Evolutionary conservation across 768 basidiomycete species (phyloP).

Genomic region (Tulasnella sp.): DNA sequence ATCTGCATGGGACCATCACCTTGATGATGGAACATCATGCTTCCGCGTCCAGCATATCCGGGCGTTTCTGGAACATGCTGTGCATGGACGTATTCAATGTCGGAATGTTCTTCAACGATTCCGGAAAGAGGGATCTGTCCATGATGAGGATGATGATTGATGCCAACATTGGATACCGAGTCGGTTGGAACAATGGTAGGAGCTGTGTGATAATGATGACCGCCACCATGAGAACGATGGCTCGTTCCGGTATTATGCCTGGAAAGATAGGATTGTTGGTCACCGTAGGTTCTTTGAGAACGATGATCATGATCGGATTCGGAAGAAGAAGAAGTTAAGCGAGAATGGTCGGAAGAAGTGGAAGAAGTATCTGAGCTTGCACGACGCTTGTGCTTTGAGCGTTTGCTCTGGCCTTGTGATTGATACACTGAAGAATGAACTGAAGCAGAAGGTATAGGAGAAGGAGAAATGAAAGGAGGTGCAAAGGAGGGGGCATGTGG

Average conservation of each 20-base stretch:
- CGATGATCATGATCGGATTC: not conserved
- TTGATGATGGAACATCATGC: no score
- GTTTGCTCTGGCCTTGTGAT: not conserved
- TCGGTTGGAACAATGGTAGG: constrained; percentile 10
- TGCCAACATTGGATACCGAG: constrained; percentile 12
- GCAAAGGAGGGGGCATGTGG: no score
- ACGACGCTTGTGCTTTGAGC: not conserved
- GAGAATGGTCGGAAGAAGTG: not conserved
- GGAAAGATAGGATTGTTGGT: not conserved
- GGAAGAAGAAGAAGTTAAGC: not conserved
- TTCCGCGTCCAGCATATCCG: no score
- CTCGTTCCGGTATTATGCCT: constrained; percentile 8
- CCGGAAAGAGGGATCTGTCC: constrained; percentile 4
- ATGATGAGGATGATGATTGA: not conserved
- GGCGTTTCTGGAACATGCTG: no score
- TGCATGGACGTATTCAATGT: not conserved
- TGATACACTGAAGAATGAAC: not conserved
- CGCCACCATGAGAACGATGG: no score
- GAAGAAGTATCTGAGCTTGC: not conserved
- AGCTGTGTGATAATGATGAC: no score
- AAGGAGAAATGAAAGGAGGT: no score
- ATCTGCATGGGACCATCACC: no score
- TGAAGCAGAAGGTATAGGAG: not conserved
- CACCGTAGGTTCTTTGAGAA: not conserved
- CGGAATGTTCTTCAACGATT: constrained; percentile 14